phyloP scores from a whole-genome alignment of 805 yeast genomes.

The Monosporozyma aerobia region DNA sequence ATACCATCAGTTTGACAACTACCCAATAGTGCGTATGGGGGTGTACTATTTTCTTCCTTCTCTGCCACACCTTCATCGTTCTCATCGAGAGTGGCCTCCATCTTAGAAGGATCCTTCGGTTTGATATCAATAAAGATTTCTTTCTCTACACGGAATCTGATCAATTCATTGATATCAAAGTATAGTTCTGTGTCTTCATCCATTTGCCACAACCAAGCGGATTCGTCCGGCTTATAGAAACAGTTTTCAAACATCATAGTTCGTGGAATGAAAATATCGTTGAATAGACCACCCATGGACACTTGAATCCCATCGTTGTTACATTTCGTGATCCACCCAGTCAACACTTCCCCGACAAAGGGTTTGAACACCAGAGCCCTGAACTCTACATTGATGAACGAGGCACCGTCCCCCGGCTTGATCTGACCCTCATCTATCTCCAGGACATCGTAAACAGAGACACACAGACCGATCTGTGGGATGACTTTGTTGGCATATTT shows the following conservation, averaged over 20 bases:
- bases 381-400: slow-evolving; percentile 65
- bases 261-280: slow-evolving; percentile 85
- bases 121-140: slow-evolving; percentile 77
- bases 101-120: slow-evolving; percentile 33
- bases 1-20: slow-evolving; percentile 94
- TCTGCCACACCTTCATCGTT: slow-evolving; percentile 10
- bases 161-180: slow-evolving; percentile 83
- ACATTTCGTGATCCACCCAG: slow-evolving; percentile 90
- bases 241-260: slow-evolving; percentile 72
- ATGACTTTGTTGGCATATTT: slow-evolving; percentile 83
- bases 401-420: slow-evolving; percentile 91
- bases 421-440: slow-evolving; percentile 81
- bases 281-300: slow-evolving; percentile 65
- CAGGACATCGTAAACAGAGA: slow-evolving; percentile 75
- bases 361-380: slow-evolving; percentile 83
- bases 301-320: slow-evolving; percentile 77
- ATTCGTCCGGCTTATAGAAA: slow-evolving; percentile 58
- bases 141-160: slow-evolving; percentile 84
- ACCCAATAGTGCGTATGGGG: slow-evolving; percentile 79
- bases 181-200: slow-evolving; percentile 66
- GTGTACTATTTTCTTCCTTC: slow-evolving; percentile 35
- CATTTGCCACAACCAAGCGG: slow-evolving; percentile 92
- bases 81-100: not conserved
- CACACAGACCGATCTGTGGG: slow-evolving; percentile 73
- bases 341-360: slow-evolving; percentile 83